Evolutionary conservation across 2,329 filamentous ascomycete species (phyloP).

Genomic region (Pseudocercospora eumusae): DNA sequence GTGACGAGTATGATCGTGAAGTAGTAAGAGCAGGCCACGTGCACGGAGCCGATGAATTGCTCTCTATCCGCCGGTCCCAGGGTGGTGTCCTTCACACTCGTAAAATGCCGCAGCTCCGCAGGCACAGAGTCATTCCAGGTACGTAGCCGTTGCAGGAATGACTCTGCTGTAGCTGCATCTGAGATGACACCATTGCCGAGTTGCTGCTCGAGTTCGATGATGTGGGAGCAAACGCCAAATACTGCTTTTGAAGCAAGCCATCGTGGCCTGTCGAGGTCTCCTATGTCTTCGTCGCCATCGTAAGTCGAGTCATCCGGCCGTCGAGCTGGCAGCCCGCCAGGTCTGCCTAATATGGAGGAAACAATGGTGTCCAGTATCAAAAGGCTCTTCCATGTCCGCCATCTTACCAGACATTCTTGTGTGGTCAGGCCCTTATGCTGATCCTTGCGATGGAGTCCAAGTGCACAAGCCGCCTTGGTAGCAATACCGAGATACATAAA

Average conservation of each 20-base stretch:
- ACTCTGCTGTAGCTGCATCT: conserved; percentile 24
- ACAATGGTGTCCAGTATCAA: conserved; percentile 52
- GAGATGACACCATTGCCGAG: conserved; percentile 25
- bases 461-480: conserved; percentile 57
- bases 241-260: conserved; percentile 24
- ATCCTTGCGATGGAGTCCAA: conserved; percentile 54
- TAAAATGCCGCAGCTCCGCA: conserved; percentile 28
- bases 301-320: conserved; percentile 24
- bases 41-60: conserved; percentile 41
- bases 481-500: conserved; percentile 66
- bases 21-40: conserved; percentile 61
- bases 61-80: conserved; percentile 26
- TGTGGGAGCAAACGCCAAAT: conserved; percentile 26
- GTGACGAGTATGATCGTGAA: conserved; percentile 61
- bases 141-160: conserved; percentile 25
- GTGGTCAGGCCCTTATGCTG: conserved; percentile 25
- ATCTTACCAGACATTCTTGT: conserved; percentile 36
- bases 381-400: conserved; percentile 51
- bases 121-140: conserved; percentile 29
- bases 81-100: conserved; percentile 24
- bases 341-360: conserved; percentile 53
- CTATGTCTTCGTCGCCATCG: conserved; percentile 22
- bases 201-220: conserved; percentile 29
- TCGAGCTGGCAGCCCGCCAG: conserved; percentile 36
- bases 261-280: conserved; percentile 17